phyloP scores from a whole-genome alignment of 495 filamentous ascomycete species.

The Daldinia vernicosa region DNA sequence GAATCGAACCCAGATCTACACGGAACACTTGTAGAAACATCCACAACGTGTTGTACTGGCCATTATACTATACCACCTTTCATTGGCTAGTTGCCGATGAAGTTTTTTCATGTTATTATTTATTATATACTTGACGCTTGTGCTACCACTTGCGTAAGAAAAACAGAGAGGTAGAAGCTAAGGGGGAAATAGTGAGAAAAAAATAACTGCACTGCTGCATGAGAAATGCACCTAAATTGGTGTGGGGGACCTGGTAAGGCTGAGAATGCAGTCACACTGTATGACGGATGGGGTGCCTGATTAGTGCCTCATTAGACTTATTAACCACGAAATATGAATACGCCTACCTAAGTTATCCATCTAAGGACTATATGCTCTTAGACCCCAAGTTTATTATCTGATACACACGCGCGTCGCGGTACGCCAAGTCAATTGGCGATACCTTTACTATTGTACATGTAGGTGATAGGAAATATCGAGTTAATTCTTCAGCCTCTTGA shows the following conservation, averaged over 20 bases:
- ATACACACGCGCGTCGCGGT: too few species aligned
- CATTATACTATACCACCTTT: conserved; percentile 13
- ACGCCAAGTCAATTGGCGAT: background rate
- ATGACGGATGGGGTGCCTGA: background rate
- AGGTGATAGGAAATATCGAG: background rate
- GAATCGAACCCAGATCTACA: conserved; percentile 18
- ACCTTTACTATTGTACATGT: background rate
- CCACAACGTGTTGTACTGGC: conserved; percentile 16
- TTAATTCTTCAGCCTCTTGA: background rate
- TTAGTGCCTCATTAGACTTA: too few species aligned
- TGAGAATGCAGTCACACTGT: background rate
- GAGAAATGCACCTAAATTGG: conserved; percentile 2
- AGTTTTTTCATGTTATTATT: background rate
- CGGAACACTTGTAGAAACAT: conserved; percentile 3
- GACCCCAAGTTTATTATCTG: too few species aligned
- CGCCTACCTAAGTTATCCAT: too few species aligned
- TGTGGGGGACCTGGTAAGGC: background rate
- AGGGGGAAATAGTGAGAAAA: background rate
- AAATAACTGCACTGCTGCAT: background rate
- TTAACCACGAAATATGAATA: too few species aligned
- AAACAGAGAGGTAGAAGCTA: background rate
- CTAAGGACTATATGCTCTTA: too few species aligned
- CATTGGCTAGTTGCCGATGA: background rate
- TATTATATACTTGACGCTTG: background rate
- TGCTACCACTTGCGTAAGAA: background rate